Percentiles rank a stretch among this genome's conserved stretches.
Evolutionary conservation across 768 basidiomycete genomes (phyloP).

Genomic region (Russula sp.): DNA sequence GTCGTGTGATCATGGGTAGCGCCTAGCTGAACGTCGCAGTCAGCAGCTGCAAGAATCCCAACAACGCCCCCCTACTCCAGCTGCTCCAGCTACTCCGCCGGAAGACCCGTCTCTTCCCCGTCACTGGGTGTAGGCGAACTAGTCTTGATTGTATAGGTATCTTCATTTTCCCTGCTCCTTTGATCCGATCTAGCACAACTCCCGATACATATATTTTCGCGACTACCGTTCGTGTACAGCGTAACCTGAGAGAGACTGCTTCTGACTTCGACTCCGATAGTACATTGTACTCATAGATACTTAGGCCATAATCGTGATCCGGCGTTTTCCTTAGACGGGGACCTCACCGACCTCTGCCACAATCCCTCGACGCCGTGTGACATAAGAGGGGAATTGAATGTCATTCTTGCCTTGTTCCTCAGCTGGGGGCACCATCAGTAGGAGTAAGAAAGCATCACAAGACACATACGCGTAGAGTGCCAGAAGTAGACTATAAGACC

Average conservation of each 20-base stretch:
- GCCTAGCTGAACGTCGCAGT: conserved; percentile 28
- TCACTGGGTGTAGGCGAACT: background rate
- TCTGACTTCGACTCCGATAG: background rate
- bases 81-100: conserved; percentile 14
- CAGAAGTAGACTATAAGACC: conserved; percentile 86
- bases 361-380: conserved; percentile 30
- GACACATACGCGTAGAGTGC: conserved; percentile 66
- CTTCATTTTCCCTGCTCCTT: background rate
- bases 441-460: background rate
- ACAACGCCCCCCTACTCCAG: conserved; percentile 26
- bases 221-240: background rate
- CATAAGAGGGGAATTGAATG: conserved; percentile 54
- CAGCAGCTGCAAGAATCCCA: conserved; percentile 36
- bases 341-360: background rate
- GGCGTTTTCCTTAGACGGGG: background rate
- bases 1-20: conserved; percentile 27
- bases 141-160: background rate
- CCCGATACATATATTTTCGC: conserved; percentile 26
- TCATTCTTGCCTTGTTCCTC: conserved; percentile 67
- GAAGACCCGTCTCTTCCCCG: conserved; percentile 24
- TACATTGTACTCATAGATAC: background rate
- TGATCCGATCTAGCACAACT: background rate
- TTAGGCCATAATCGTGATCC: background rate
- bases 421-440: conserved; percentile 37
- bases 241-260: background rate